These are phyloP conservation scores for Phylloporus sp. DNA, from an alignment of 768 basidiomycete species.

Conservation along the genomic window DNA sequence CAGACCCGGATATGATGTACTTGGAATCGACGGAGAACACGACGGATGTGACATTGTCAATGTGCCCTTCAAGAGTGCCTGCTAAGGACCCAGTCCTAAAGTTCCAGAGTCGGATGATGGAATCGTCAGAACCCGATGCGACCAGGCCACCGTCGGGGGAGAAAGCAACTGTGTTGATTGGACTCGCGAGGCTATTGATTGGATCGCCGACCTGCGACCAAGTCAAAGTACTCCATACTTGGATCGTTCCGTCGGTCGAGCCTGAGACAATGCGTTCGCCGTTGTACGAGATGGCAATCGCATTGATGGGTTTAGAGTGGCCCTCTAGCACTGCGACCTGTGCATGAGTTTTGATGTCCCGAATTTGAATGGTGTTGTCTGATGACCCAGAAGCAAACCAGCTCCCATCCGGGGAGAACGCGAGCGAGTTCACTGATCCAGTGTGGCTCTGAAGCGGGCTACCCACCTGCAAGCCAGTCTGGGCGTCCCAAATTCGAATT, in stretches of 20 bases:
- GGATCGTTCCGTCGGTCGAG: not conserved
- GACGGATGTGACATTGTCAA: not conserved
- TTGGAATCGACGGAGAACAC: conserved; percentile 2
- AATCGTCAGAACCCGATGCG: not conserved
- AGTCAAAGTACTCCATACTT: not conserved
- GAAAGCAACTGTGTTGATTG: not conserved
- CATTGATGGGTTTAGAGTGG: not conserved
- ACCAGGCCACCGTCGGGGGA: not conserved
- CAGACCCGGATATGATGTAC: conserved; percentile 3
- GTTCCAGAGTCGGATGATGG: not conserved
- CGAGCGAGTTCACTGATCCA: not conserved
- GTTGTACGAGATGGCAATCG: not conserved
- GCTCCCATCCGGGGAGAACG: not conserved
- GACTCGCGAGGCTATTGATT: not conserved
- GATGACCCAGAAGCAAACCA: not conserved
- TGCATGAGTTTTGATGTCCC: not conserved
- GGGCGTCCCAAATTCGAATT: not conserved
- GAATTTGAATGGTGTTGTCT: not conserved
- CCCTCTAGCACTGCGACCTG: not conserved
- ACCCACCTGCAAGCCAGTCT: not conserved
- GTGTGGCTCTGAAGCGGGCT: not conserved
- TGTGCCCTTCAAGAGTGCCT: not conserved
- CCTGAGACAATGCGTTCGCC: not conserved
- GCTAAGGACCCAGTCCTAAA: not conserved
- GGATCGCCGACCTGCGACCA: not conserved